Evolutionary conservation across 768 basidiomycete genomes (phyloP).

Genomic region (Tylopilus rubrobrunneus): DNA sequence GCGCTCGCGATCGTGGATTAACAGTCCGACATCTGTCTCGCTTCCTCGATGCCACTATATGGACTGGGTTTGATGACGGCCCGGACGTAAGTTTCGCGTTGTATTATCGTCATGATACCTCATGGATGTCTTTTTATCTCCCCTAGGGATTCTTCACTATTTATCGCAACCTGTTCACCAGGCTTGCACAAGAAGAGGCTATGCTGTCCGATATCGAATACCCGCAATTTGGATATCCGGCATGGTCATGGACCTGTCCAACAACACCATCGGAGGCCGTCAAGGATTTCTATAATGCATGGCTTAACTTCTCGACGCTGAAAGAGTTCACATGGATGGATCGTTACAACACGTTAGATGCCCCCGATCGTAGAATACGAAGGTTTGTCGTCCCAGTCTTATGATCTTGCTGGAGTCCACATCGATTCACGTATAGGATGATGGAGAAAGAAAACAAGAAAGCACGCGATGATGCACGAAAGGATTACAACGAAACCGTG

Average conservation of each 20-base stretch:
- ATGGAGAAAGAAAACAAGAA: constrained; percentile 99
- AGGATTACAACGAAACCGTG: constrained; percentile 91
- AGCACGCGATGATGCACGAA: constrained; percentile 77
- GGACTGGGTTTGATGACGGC: constrained; percentile 61
- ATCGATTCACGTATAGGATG: constrained; percentile 40
- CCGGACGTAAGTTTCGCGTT: constrained; percentile 44
- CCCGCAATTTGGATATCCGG: constrained; percentile 79
- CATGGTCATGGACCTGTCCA: constrained; percentile 63
- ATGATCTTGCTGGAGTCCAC: neutral
- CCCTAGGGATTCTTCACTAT: constrained; percentile 84
- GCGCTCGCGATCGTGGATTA: constrained; percentile 65
- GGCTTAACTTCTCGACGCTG: constrained; percentile 80
- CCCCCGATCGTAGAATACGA: constrained; percentile 80
- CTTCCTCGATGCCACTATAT: constrained; percentile 76
- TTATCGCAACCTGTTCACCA: constrained; percentile 81
- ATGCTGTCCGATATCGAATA: constrained; percentile 46
- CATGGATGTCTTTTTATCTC: neutral
- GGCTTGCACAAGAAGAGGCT: constrained; percentile 77
- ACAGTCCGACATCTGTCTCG: constrained; percentile 75
- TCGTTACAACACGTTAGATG: constrained; percentile 77
- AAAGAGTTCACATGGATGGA: constrained; percentile 91
- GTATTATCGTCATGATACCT: neutral
- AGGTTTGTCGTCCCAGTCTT: constrained; percentile 43
- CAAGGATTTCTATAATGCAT: constrained; percentile 76
- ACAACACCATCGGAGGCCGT: constrained; percentile 49